Conservation (phyloP, 768 basidiomycete genomes). For the Agrocybe praecox region DNA sequence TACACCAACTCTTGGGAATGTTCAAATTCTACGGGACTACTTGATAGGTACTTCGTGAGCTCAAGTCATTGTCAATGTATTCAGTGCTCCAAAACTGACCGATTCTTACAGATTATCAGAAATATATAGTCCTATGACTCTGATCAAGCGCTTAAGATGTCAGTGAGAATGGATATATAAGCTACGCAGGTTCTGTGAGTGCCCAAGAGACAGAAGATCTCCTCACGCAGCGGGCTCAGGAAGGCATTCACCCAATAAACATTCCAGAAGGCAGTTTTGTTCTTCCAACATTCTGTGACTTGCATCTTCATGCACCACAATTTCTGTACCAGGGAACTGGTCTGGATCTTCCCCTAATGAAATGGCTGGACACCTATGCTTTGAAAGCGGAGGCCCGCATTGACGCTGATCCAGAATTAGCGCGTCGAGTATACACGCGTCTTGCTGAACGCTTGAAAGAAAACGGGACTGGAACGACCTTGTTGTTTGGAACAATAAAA, state of each 20-base stretch:
- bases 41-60: slow-evolving; percentile 43
- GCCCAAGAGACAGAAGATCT: slow-evolving; percentile 36
- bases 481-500: slow-evolving; percentile 85
- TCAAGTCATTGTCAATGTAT: background rate
- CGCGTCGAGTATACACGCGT: slow-evolving; percentile 64
- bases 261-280: slow-evolving; percentile 64
- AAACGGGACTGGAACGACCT: slow-evolving; percentile 75
- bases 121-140: too few species aligned
- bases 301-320: slow-evolving; percentile 89
- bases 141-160: slow-evolving; percentile 22
- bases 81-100: too few species aligned
- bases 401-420: slow-evolving; percentile 62
- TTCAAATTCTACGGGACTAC: slow-evolving; percentile 59
- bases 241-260: slow-evolving; percentile 16
- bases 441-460: slow-evolving; percentile 69
- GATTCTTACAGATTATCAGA: too few species aligned
- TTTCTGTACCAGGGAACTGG: slow-evolving; percentile 89
- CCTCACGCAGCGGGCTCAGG: slow-evolving; percentile 18
- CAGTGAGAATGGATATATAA: slow-evolving; percentile 50
- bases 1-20: slow-evolving; percentile 49
- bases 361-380: slow-evolving; percentile 84
- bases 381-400: slow-evolving; percentile 81
- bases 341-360: slow-evolving; percentile 80
- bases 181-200: slow-evolving; percentile 43
- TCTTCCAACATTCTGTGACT: slow-evolving; percentile 79